Conservation (phyloP, 1,284 basidiomycete species). For the Chalciporus piperatoides region DNA sequence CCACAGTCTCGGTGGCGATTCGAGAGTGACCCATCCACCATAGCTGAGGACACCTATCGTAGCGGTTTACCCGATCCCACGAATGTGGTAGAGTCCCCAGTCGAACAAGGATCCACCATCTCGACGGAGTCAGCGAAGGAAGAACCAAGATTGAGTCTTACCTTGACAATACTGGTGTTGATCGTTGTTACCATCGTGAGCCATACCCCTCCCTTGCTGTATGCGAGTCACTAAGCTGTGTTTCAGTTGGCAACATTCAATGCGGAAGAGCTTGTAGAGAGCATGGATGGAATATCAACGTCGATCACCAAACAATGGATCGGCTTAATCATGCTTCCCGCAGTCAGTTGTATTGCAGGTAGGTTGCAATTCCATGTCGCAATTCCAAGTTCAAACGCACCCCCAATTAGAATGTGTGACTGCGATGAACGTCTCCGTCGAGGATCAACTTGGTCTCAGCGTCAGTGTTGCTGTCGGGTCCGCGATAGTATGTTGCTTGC, state of each 20-base stretch:
- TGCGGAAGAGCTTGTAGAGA: constrained; percentile 83
- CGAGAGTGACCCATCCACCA: constrained; percentile 18
- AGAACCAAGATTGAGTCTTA: constrained; percentile 58
- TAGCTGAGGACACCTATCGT: constrained; percentile 4
- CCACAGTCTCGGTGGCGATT: constrained; percentile 12
- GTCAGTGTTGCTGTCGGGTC: constrained; percentile 87
- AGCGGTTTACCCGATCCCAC: constrained; percentile 13
- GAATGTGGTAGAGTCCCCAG: constrained; percentile 23
- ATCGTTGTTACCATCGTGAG: constrained; percentile 62
- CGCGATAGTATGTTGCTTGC: constrained; percentile 62
- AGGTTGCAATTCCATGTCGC: background rate
- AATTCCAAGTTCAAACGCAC: background rate
- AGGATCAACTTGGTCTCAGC: constrained; percentile 72
- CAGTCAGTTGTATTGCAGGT: constrained; percentile 84
- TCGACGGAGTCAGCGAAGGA: constrained; percentile 32
- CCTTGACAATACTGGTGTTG: constrained; percentile 55
- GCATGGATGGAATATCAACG: constrained; percentile 61
- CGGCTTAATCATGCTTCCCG: constrained; percentile 83
- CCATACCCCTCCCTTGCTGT: constrained; percentile 10
- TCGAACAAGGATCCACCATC: constrained; percentile 18
- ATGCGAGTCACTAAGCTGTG: constrained; percentile 5
- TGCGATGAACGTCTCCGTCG: constrained; percentile 83
- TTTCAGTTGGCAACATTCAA: constrained; percentile 69
- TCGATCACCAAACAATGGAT: constrained; percentile 75
- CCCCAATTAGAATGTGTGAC: constrained; percentile 71